phyloP scores from a whole-genome alignment of 225 moss, liverwort and hornwort genomes.

The Pleurozium schreberi region DNA sequence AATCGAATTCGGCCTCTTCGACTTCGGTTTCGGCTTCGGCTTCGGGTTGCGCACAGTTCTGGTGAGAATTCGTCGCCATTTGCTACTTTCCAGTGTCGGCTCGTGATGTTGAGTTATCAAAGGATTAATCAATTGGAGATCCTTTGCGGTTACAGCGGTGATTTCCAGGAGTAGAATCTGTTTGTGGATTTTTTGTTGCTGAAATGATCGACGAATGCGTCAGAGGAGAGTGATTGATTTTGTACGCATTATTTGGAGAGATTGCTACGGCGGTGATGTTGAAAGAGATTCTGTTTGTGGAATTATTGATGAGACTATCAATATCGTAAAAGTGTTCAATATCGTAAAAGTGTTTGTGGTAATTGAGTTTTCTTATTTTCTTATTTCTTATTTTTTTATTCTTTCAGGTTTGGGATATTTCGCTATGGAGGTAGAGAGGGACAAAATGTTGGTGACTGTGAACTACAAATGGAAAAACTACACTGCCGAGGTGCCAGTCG shows the following conservation, averaged over 20 bases:
- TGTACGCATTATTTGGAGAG: background rate
- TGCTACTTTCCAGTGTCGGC: background rate
- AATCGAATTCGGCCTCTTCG: background rate
- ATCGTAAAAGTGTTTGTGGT: background rate
- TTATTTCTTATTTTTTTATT: background rate
- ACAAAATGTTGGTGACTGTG: slow-evolving; percentile 32
- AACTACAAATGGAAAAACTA: slow-evolving; percentile 28
- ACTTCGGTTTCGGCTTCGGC: background rate
- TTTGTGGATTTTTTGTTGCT: background rate
- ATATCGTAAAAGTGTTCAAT: background rate
- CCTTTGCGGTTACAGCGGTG: background rate
- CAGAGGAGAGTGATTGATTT: background rate
- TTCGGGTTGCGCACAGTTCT: background rate
- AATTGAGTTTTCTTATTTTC: background rate
- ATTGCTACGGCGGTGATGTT: background rate
- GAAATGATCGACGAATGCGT: background rate
- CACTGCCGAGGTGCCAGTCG: slow-evolving; percentile 12
- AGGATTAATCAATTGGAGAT: background rate
- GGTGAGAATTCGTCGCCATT: background rate
- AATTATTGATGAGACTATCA: background rate
- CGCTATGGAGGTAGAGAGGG: slow-evolving; percentile 35
- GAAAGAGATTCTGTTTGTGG: background rate
- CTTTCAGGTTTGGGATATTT: background rate
- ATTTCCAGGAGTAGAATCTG: background rate
- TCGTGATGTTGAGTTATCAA: background rate